Percentiles rank a stretch among this genome's conserved stretches.
These are phyloP conservation scores for Annulohypoxylon maeteangense DNA, from an alignment of 495 filamentous ascomycete species.

Conservation along the genomic window DNA sequence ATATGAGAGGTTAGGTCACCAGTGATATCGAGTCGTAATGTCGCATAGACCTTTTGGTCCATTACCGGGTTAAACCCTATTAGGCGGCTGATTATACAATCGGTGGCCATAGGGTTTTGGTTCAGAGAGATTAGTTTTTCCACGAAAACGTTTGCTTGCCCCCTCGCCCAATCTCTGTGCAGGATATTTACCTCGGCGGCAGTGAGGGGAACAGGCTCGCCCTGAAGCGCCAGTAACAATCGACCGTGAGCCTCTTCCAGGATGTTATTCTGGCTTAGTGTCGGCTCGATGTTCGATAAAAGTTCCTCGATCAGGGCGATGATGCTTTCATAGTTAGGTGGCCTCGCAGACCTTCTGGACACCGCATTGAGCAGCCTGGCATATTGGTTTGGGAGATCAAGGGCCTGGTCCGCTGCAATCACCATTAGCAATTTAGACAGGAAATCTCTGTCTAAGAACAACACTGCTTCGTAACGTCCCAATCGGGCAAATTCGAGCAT, in stretches of 20 bases:
- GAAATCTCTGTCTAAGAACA: conserved; percentile 66
- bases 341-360: conserved; percentile 61
- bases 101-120: conserved; percentile 57
- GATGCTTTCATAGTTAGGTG: conserved; percentile 64
- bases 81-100: conserved; percentile 57
- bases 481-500: conserved; percentile 68
- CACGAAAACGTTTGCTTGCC: conserved; percentile 54
- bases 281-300: conserved; percentile 60
- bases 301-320: conserved; percentile 64
- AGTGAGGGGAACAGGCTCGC: conserved; percentile 51
- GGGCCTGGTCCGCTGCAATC: conserved; percentile 66
- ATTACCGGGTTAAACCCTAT: conserved; percentile 50
- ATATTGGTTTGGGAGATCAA: conserved; percentile 56
- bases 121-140: conserved; percentile 63
- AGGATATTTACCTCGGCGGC: conserved; percentile 55
- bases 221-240: conserved; percentile 39
- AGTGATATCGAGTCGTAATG: conserved; percentile 49
- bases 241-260: conserved; percentile 49
- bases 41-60: conserved; percentile 49
- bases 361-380: conserved; percentile 56
- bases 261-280: conserved; percentile 57
- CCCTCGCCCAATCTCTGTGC: conserved; percentile 53
- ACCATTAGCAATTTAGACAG: conserved; percentile 69
- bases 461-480: conserved; percentile 62
- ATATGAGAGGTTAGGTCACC: conserved; percentile 47